Base-by-base conservation (phyloP, 495 filamentous ascomycete species). In the Chaetomidium leptoderma region DNA sequence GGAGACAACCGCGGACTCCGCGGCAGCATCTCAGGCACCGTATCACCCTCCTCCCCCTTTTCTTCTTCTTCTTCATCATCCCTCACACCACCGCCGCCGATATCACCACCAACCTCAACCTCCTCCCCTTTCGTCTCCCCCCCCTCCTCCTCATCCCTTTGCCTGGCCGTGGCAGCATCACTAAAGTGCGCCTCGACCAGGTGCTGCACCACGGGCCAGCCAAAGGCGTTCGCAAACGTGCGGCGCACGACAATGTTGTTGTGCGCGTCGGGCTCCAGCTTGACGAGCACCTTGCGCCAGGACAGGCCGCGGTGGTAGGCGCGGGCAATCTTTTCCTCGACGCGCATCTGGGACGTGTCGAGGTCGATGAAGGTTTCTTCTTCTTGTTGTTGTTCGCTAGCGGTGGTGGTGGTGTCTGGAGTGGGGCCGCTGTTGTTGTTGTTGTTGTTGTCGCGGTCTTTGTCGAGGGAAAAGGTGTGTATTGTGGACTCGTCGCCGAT, bases 171-270 rank as follows among this genome's bases (percentile, higher is more conserved):
- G 36, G 81, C 81, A 0, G 78, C 81, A 61, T 89, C 83, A 42
- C 83, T 85, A 64, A 98, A 98, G 66, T 98, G 93, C 0, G 90
- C 90, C 66, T 97, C 91, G 43, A 92, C 89, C 2, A 97, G 74
- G 68, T 98, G 93, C 67, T 96, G 88, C 45, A 97, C 78, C 6
- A 98, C 93, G 0, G 92, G 92, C 93, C 93, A 98, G 4, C 93
- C 93, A 65, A 96, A 96, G 0, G 93, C 93, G 68, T 98, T 98
- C 55, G 91, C 87, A 63, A 98, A 97, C 83, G 89, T 92, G 30
- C 93, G 85, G 26, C 93, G 86, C 19, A 98, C 93, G 57, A 96
- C 87, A 56, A 98, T 92, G 68, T 98, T 98, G 72, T 98, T 98
- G 71, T 98, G 93, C 3, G 93, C 93, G 77, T 98, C 93, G 1